These are phyloP conservation scores for Exserohilum turcica DNA, from an alignment of 2,329 filamentous ascomycete species.

Conservation along the genomic window DNA sequence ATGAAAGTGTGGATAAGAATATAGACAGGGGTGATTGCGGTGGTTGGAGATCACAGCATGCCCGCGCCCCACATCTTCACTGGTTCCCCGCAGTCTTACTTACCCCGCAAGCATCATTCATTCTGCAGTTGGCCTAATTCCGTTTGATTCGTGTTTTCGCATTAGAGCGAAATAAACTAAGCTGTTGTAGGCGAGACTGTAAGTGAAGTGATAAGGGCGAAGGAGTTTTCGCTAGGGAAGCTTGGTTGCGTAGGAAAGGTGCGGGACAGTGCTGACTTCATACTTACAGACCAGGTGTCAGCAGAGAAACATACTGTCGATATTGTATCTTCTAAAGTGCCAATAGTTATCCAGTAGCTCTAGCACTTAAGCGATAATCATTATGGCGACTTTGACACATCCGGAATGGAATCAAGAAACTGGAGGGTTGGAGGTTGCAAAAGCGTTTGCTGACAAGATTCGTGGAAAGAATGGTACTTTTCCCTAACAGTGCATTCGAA, in stretches of 20 bases:
- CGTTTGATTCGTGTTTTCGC: neutral
- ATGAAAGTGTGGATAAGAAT: conserved; percentile 8
- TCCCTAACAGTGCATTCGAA: fast-evolving
- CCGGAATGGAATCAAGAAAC: conserved; percentile 41
- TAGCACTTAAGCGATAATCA: too few species aligned
- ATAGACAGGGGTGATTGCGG: conserved; percentile 23
- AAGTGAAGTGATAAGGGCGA: neutral
- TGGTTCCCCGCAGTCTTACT: conserved; percentile 23
- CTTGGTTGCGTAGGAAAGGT: neutral
- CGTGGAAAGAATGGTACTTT: conserved; percentile 33
- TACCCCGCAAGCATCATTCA: conserved; percentile 26
- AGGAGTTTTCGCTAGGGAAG: neutral
- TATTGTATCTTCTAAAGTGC: neutral
- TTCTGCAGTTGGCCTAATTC: conserved; percentile 8
- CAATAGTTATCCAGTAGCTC: neutral
- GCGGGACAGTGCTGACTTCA: neutral
- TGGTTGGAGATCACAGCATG: neutral
- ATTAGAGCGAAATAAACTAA: neutral
- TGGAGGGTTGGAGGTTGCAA: conserved; percentile 38
- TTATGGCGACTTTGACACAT: conserved; percentile 38
- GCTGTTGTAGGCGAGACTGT: too few species aligned
- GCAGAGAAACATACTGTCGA: neutral
- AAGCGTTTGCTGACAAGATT: conserved; percentile 36
- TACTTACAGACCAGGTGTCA: neutral
- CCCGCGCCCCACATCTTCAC: conserved; percentile 29